phyloP scores from a whole-genome alignment of 2,329 filamentous ascomycete genomes.

The Ophiostoma piceae region DNA sequence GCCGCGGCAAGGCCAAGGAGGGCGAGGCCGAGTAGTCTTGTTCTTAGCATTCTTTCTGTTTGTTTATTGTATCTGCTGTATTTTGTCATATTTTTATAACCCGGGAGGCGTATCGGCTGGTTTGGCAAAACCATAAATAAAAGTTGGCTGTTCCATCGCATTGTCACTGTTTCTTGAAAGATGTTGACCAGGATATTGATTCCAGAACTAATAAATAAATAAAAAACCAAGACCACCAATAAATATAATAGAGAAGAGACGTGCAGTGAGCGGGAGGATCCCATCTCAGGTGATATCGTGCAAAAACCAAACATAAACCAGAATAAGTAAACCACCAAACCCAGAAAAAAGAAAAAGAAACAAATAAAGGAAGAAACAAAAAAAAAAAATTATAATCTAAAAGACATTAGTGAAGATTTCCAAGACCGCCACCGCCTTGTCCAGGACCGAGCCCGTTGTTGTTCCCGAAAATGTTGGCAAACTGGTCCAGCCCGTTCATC shows the following conservation, averaged over 20 bases:
- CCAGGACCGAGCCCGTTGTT: conserved; percentile 18
- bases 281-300: not conserved
- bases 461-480: conserved; percentile 45
- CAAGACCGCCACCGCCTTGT: not conserved
- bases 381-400: not conserved
- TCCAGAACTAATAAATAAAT: not conserved
- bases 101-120: conserved; percentile 18
- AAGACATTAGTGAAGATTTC: not conserved
- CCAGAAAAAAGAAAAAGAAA: not conserved
- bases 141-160: conserved; percentile 13
- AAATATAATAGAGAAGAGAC: not conserved
- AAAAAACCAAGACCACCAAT: not conserved
- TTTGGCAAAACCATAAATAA: conserved; percentile 20
- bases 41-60: not conserved
- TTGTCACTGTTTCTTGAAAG: too few species aligned
- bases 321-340: not conserved
- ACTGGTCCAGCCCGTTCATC: conserved; percentile 44
- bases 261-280: not conserved
- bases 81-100: not conserved
- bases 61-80: not conserved
- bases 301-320: not conserved
- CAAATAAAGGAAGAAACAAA: too few species aligned
- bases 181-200: not conserved
- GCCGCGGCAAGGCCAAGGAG: conserved; percentile 30
- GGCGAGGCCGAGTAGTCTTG: conserved; percentile 1